Base-by-base conservation (phyloP, 306 rosid genomes). In the Begonia masoniana region DNA sequence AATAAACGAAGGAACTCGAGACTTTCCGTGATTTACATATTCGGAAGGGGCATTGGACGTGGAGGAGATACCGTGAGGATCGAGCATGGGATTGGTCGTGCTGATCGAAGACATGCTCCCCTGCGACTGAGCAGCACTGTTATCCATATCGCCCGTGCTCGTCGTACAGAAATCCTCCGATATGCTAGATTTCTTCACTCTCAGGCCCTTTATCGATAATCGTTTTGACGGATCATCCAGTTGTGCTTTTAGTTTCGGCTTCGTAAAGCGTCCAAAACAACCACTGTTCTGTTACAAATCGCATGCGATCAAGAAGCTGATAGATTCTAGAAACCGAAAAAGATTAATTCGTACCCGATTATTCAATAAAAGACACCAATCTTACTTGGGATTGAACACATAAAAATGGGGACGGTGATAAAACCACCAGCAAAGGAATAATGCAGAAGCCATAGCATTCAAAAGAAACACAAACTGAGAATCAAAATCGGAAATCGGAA, bases 231-330 rank as follows among this genome's bases (percentile, higher is more conserved):
- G 78, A 48, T 56, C 71, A 64, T 78, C 70, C 62, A 53, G 60
- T 12, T 62, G 59, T 45, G 67, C 15, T 50, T 39, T 51, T 55
- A 62, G 12, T 69, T 67, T 58, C 16, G 82, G 76, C 52, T 79
- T 86, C 2, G 24, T 21, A 21, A 21, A 21, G 24, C 24, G 2
- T 60, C 82, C 83, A 79, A 91, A 76, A 83, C 97, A 91, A 78
- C 92, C 96, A 80, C 97, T 91, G 97, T 85, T 81, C 97, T 91
- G 97, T 89, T 80, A 63, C 95, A 89, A 74, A 91, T 59, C 73
- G 73, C 68, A 62, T 63, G 69, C 52, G 49, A 58, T 78, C 82
- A 61, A 47, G 50, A 47, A 59, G 50, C 95, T 71, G 82, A 82
- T 78, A 85, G 5, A 31, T 31, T 31, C 7, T 31, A 21, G 24